These are phyloP conservation scores for Odontarrhena argentea DNA, from an alignment of 345 rosid genomes.

Conservation along the genomic window DNA sequence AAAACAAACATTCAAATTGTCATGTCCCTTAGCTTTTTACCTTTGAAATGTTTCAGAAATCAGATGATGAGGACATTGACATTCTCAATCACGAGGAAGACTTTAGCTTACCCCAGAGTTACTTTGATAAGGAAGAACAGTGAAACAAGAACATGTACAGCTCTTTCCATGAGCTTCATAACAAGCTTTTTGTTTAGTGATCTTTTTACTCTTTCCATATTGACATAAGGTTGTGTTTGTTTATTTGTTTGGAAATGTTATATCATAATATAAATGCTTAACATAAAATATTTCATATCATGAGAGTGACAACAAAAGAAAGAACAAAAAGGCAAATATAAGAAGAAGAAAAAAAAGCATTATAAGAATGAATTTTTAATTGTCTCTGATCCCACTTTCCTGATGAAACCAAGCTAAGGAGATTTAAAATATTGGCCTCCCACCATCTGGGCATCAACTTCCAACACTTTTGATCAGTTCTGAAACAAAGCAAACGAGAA, in stretches of 20 bases:
- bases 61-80: conserved; percentile 86
- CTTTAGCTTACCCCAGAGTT: conserved; percentile 81
- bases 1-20: not conserved
- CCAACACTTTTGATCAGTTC: conserved; percentile 36
- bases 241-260: too few species aligned
- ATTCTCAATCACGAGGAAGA: conserved; percentile 88
- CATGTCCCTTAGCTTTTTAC: not conserved
- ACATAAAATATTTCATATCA: conserved; percentile 27
- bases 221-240: not conserved
- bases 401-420: conserved; percentile 36
- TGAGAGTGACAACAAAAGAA: conserved; percentile 25
- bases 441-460: conserved; percentile 31
- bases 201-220: not conserved
- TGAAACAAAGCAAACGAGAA: conserved; percentile 23
- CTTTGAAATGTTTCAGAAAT: conserved; percentile 56
- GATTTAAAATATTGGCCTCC: conserved; percentile 25
- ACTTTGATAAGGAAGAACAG: conserved; percentile 77
- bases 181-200: conserved; percentile 2
- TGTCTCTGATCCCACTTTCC: conserved; percentile 30
- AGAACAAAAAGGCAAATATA: not conserved
- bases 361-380: conserved; percentile 20
- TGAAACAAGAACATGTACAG: conserved; percentile 19
- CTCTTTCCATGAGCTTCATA: not conserved
- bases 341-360: conserved; percentile 15
- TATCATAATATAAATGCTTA: not conserved